Conservation (phyloP, 768 basidiomycete species). For the Tylopilus rubrobrunneus region DNA sequence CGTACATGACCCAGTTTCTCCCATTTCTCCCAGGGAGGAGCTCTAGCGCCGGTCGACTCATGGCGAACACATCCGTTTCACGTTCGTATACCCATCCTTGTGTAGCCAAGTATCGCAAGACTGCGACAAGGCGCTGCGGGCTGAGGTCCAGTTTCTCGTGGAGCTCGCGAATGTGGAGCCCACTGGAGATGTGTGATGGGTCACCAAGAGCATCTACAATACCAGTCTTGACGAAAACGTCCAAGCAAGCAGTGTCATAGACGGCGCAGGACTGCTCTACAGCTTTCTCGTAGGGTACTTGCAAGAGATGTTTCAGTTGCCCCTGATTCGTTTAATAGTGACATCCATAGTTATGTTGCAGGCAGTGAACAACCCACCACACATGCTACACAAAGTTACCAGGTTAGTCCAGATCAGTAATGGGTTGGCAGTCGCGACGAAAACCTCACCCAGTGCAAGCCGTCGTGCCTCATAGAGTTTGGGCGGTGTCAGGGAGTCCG, state of each 20-base stretch:
- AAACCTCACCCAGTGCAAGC: neutral
- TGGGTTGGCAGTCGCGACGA: neutral
- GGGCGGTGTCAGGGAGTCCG: neutral
- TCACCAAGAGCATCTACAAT: slow-evolving; percentile 1
- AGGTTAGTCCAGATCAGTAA: neutral
- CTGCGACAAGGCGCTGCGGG: neutral
- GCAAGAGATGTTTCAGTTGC: slow-evolving; percentile 4
- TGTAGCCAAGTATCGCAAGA: neutral
- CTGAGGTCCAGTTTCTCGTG: neutral
- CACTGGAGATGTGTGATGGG: neutral
- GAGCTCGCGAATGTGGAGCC: neutral
- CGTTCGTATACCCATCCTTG: slow-evolving; percentile 4
- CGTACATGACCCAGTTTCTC: slow-evolving; percentile 2
- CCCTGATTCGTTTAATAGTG: neutral
- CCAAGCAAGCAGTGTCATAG: slow-evolving; percentile 3
- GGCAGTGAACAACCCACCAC: neutral
- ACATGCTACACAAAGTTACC: neutral
- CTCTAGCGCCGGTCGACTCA: neutral
- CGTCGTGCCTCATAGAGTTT: neutral
- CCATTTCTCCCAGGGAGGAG: neutral
- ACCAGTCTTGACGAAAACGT: neutral
- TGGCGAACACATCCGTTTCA: neutral
- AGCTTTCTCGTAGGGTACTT: slow-evolving; percentile 1
- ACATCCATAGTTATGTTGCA: neutral
- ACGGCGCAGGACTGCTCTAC: slow-evolving; percentile 1